Evolutionary conservation across 441 rosid genomes (phyloP).

Genomic region (Daphne laureola): DNA sequence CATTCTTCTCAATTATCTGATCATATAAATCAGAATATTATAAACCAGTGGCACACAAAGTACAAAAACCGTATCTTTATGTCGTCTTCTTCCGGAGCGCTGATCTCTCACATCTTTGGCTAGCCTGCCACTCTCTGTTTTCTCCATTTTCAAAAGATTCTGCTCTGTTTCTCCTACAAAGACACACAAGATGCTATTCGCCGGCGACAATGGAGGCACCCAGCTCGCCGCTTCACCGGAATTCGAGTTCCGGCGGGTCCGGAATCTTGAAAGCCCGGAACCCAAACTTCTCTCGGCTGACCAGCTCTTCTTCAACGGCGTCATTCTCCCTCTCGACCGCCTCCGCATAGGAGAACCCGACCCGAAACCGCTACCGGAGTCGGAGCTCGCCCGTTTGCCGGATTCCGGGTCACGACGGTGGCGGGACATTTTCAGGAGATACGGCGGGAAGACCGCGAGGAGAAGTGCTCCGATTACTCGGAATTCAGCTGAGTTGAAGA

Average conservation of each 20-base stretch:
- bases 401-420: conserved; percentile 43
- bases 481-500: conserved; percentile 59
- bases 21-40: too few species aligned
- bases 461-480: conserved; percentile 22
- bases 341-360: conserved; percentile 29
- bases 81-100: too few species aligned
- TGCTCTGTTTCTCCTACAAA: too few species aligned
- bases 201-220: too few species aligned
- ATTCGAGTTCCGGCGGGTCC: conserved; percentile 74
- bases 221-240: conserved; percentile 18
- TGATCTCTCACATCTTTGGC: too few species aligned
- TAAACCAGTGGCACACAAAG: too few species aligned
- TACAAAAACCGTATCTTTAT: too few species aligned
- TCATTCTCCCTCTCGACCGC: conserved; percentile 67
- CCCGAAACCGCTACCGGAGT: conserved; percentile 17
- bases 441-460: conserved; percentile 28
- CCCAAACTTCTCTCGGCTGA: conserved; percentile 67
- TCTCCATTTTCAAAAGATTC: too few species aligned
- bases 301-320: conserved; percentile 67
- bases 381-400: conserved; percentile 20
- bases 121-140: too few species aligned
- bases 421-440: conserved; percentile 49
- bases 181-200: too few species aligned
- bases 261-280: conserved; percentile 42
- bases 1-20: too few species aligned